Percentiles rank a stretch among this genome's conserved stretches.
Conservation (phyloP, 139 green algal genomes). For the Volvox reticuliferus region DNA sequence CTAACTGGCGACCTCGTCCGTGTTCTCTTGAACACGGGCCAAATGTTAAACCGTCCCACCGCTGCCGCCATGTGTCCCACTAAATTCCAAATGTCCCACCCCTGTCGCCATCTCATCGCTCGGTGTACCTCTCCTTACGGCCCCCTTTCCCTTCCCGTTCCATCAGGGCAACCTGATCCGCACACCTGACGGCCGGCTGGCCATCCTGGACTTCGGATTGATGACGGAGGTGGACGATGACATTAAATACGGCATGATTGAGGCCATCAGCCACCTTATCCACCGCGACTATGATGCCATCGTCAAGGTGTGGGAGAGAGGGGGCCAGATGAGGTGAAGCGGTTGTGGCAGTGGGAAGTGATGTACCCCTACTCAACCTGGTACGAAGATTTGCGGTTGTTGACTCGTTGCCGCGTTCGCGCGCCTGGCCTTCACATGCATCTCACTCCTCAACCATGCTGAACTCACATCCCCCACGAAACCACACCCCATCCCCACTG, state of each 20-base stretch:
- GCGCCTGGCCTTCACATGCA: neutral
- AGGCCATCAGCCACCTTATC: conserved; percentile 98
- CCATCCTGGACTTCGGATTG: conserved; percentile 98
- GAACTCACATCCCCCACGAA: too few relatives aligned
- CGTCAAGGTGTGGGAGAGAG: conserved; percentile 62
- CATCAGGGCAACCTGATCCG: conserved; percentile 48
- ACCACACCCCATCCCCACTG: conserved; percentile 1
- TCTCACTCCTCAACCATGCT: neutral
- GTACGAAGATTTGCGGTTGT: neutral
- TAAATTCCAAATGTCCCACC: too few relatives aligned
- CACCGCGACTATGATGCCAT: conserved; percentile 98
- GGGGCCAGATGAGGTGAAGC: too few relatives aligned
- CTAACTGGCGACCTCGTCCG: neutral
- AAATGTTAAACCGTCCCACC: too few relatives aligned
- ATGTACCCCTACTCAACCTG: neutral
- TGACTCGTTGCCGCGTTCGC: too few relatives aligned
- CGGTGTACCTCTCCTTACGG: too few relatives aligned
- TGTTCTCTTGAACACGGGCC: too few relatives aligned
- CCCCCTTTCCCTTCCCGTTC: neutral
- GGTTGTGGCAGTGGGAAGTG: too few relatives aligned
- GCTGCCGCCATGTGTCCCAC: too few relatives aligned
- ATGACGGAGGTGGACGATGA: conserved; percentile 84
- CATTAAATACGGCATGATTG: conserved; percentile 99
- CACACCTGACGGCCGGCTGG: conserved; percentile 74
- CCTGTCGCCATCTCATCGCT: too few relatives aligned